Conservation (phyloP, 805 yeast species). For the Pichia ethanolica region DNA sequence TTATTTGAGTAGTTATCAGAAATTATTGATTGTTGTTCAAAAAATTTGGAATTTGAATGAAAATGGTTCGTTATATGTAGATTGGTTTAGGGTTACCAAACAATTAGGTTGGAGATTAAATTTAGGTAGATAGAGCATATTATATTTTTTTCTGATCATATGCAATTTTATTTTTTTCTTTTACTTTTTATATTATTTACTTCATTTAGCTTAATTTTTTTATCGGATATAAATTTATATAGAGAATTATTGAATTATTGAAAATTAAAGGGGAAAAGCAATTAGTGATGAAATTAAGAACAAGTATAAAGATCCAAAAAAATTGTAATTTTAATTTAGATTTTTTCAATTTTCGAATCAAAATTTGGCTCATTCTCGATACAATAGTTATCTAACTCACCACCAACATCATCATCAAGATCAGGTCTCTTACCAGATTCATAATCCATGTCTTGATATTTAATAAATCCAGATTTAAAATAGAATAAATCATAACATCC, state of each 20-base stretch:
- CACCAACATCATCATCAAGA: constrained; percentile 18
- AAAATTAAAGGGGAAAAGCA: no score
- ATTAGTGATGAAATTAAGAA: no score
- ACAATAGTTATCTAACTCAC: constrained; percentile 8
- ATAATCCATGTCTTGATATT: constrained; percentile 39
- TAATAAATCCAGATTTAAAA: constrained; percentile 25
- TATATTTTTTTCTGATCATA: neutral
- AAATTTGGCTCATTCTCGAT: neutral
- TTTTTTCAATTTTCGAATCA: neutral
- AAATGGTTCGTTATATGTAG: constrained; percentile 30
- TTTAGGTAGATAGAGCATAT: constrained; percentile 14
- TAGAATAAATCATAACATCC: constrained; percentile 17
- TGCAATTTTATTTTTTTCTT: neutral
- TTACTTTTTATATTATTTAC: neutral
- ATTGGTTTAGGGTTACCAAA: constrained; percentile 34
- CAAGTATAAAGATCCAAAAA: neutral
- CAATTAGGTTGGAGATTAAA: constrained; percentile 32
- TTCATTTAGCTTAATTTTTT: neutral
- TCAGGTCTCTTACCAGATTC: constrained; percentile 41
- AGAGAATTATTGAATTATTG: neutral
- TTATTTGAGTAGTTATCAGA: constrained; percentile 25
- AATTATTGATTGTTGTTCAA: constrained; percentile 23
- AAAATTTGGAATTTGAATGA: constrained; percentile 32
- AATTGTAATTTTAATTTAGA: neutral
- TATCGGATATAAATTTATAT: neutral